Evolutionary conservation across 768 basidiomycete species (phyloP), one percentile per base, ranked within the genome.

Genomic region (Calocybe indica): DNA sequence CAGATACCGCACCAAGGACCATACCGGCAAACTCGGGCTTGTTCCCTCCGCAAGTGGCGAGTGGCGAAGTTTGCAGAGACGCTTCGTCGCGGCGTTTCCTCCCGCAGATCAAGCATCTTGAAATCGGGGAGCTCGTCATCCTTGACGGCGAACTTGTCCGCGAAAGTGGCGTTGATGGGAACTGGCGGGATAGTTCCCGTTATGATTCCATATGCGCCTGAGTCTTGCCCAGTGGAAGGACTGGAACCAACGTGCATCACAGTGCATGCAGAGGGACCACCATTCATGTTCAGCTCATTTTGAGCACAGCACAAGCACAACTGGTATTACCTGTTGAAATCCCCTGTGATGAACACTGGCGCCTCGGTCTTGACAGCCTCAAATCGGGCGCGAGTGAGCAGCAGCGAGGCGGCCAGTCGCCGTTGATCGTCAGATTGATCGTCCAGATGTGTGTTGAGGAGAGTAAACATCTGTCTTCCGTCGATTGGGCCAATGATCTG

Each of bases 391-490:
- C 79, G 70, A 31, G 64, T 60, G 40, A 80, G 69, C 13, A 80
- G 53, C 56, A 82, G 62, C 5, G 77, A 78, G 3, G 77, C 79
- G 15, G 69, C 78, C 12, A 78, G 63, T 29, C 65, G 68, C 22
- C 79, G 67, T 56, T 79, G 75, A 2, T 52, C 67, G 44, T 81
- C 79, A 13, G 76, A 79, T 41, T 66, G 66, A 47, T 81, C 66
- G 60, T 81, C 79, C 30, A 80, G 59, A 56, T 80, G 79, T 0
- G 76, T 74, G 59, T 80, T 81, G 30, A 80, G 64, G 7, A 73
- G 51, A 2, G 70, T 66, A 47, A 80, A 67, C 9, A 59, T 56
- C 15, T 52, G 52, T 2, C 52, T 51, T n/a, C 45, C 37, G 6
- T 42, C 37, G n/a, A 37, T 42, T 50, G 51, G 37, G 9, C 49